Conservation (phyloP, 441 rosid species). For the Aquilaria agallochum region DNA sequence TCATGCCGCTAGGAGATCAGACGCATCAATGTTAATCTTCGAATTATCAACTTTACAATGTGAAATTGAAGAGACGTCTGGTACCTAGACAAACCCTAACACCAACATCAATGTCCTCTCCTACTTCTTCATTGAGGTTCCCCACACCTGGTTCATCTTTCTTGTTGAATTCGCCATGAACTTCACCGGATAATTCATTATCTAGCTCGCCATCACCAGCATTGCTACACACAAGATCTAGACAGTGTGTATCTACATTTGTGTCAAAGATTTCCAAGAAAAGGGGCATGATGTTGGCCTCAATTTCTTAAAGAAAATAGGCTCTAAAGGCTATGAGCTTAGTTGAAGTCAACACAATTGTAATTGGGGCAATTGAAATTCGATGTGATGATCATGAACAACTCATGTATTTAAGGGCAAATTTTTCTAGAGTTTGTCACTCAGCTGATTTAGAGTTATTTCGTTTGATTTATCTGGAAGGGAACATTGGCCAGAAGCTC, state of each 20-base stretch:
- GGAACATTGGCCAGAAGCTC: constrained; percentile 64
- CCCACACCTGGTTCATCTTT: constrained; percentile 42
- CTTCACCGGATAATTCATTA: constrained; percentile 42
- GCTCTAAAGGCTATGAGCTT: constrained; percentile 50
- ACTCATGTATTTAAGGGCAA: constrained; percentile 68
- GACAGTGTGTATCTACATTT: constrained; percentile 44
- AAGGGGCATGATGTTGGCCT: constrained; percentile 19
- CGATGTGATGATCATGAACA: constrained; percentile 29
- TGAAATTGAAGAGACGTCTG: no score
- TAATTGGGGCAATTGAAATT: constrained; percentile 42
- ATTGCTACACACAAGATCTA: constrained; percentile 7
- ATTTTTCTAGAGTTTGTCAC: constrained; percentile 46
- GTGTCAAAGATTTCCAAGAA: constrained; percentile 53
- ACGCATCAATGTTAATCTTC: no score
- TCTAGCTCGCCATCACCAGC: constrained; percentile 28
- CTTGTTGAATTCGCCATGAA: constrained; percentile 65
- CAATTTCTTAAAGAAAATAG: constrained; percentile 3
- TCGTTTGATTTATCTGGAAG: constrained; percentile 69
- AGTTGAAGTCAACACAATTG: constrained; percentile 59
- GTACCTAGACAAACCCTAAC: constrained; percentile 47
- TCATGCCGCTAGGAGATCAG: no score
- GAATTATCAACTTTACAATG: no score
- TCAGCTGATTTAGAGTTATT: constrained; percentile 61
- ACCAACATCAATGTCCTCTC: constrained; percentile 24
- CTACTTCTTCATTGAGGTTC: constrained; percentile 54